Base-by-base conservation (phyloP, 2,329 filamentous ascomycete genomes). In the Decorospora gaudefroyi region DNA sequence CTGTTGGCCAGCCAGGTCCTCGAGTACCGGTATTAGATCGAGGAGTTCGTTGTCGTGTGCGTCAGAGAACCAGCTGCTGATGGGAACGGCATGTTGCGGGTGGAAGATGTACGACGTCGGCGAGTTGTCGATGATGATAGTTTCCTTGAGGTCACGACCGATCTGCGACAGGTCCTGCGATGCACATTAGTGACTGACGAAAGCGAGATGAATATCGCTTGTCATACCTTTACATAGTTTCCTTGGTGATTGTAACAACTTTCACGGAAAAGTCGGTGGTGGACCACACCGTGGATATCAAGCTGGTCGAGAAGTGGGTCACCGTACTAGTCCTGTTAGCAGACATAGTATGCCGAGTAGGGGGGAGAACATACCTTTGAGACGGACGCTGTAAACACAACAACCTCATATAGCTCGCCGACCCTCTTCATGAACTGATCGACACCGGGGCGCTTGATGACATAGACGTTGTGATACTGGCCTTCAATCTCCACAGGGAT, bases 11-110 rank as follows among this genome's bases (percentile, higher is more conserved):
- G 93, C 92, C 67, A 99, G 80, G 73, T 99, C 93, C 79, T 99
- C 93, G 57, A 99, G 89, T 62, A 99, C 93, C 39, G 93, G 93
- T 71, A 99, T 97, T 62, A 99, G 78, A 71, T 99, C 93, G 65
- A 99, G 80, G 51, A 99, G 81, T 79, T 99, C 93, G 74, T 99
- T 99, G 76, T 99, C 93, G 74, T 99, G 93, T 51, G 93, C 93
- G 74, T 99, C 93, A 57, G 91, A 96, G 76, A 99, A 99, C 93
- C 93, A 99, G 79, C 92, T 97, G 81, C 91, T 96, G 76, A 99
- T 99, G 17, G 93, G 93, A 35, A 99, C 92, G 49, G 93, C 93
- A 71, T 99, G 93, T 76, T 99, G 92, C 16, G 93, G 93, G 70
- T 99, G 93, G 81, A 99, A 99, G 64, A 99, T 97, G 77, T 99